Percentiles rank a stretch among this genome's conserved stretches.
These are phyloP conservation scores for Kurtzmaniella quercitrusa DNA, from an alignment of 1,139 yeast species.

Conservation along the genomic window DNA sequence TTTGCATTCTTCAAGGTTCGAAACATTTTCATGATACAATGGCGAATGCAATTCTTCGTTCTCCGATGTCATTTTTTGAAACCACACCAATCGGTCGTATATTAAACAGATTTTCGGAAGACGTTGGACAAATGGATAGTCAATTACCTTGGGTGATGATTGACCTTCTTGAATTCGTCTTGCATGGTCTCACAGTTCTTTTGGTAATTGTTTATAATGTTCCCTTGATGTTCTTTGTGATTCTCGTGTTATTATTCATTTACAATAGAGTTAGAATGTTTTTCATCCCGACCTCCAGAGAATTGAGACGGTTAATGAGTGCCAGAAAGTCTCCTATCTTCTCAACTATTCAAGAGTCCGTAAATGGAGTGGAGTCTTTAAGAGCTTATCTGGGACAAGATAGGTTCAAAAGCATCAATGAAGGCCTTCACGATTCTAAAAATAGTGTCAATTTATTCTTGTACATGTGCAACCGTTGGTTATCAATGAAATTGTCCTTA, in stretches of 20 bases:
- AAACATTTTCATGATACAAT: conserved; percentile 33
- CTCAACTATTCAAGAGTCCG: conserved; percentile 36
- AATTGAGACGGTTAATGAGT: conserved; percentile 31
- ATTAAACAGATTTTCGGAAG: conserved; percentile 38
- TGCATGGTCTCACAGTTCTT: conserved; percentile 23
- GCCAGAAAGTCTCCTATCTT: conserved; percentile 31
- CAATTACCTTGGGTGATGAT: conserved; percentile 24
- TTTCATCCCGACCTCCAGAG: conserved; percentile 36
- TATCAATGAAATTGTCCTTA: conserved; percentile 34
- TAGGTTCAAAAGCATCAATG: conserved; percentile 22
- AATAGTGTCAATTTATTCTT: conserved; percentile 20
- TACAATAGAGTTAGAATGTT: conserved; percentile 27
- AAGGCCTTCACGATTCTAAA: conserved; percentile 18
- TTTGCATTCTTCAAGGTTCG: conserved; percentile 30
- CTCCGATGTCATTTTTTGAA: conserved; percentile 44
- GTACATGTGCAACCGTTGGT: conserved; percentile 32
- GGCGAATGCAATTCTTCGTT: conserved; percentile 33
- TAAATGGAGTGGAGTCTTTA: conserved; percentile 35
- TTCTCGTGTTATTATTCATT: conserved; percentile 18
- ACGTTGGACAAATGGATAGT: conserved; percentile 31
- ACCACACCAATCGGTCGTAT: conserved; percentile 43
- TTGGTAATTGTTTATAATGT: conserved; percentile 27
- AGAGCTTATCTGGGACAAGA: conserved; percentile 28
- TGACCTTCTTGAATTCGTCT: conserved; percentile 19
- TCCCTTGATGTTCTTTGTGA: conserved; percentile 30